Percentiles rank a stretch among this genome's conserved stretches.
phyloP scores from a whole-genome alignment of 2,329 filamentous ascomycete genomes.

The Colletotrichum neosansevieriae region DNA sequence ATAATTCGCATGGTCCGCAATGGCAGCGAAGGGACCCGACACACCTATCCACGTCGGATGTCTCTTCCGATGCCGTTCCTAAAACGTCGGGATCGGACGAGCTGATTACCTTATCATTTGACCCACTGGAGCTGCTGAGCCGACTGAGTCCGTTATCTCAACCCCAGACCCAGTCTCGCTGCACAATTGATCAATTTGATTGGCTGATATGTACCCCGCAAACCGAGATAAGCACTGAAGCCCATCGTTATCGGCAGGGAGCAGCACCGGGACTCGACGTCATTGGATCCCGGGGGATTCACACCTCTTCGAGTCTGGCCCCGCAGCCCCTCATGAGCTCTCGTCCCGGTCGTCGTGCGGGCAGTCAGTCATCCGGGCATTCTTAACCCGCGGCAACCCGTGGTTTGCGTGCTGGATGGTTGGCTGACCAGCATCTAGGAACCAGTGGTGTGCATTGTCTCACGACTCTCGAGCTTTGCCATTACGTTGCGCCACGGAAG shows the following conservation, averaged over 20 bases:
- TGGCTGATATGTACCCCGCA: constrained; percentile 29
- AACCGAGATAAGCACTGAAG: constrained; percentile 27
- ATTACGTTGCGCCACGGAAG: constrained; percentile 14
- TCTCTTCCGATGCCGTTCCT: constrained; percentile 17
- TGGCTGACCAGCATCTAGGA: constrained; percentile 7
- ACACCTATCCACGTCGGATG: constrained; percentile 15
- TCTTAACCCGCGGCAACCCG: constrained; percentile 38
- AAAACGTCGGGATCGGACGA: constrained; percentile 31
- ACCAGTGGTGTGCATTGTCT: constrained; percentile 20
- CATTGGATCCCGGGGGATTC: constrained; percentile 22
- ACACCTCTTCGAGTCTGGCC: background rate
- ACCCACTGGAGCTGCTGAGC: background rate
- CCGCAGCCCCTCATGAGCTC: constrained; percentile 37
- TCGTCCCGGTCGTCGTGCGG: background rate
- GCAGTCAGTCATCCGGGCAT: constrained; percentile 8
- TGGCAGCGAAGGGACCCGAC: too few relatives aligned
- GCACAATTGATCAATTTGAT: constrained; percentile 26
- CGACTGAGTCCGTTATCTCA: constrained; percentile 16
- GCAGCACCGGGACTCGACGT: constrained; percentile 14
- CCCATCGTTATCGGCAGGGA: constrained; percentile 12
- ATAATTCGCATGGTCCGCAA: too few relatives aligned
- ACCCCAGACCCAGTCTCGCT: background rate
- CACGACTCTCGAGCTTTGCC: constrained; percentile 24
- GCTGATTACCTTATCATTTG: constrained; percentile 14
- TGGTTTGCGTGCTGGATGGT: constrained; percentile 5